A percentile compares a stretch with the other conserved stretches of the same genome.
phyloP scores from a whole-genome alignment of 169 alveolate species.

The Babesia caballi region DNA sequence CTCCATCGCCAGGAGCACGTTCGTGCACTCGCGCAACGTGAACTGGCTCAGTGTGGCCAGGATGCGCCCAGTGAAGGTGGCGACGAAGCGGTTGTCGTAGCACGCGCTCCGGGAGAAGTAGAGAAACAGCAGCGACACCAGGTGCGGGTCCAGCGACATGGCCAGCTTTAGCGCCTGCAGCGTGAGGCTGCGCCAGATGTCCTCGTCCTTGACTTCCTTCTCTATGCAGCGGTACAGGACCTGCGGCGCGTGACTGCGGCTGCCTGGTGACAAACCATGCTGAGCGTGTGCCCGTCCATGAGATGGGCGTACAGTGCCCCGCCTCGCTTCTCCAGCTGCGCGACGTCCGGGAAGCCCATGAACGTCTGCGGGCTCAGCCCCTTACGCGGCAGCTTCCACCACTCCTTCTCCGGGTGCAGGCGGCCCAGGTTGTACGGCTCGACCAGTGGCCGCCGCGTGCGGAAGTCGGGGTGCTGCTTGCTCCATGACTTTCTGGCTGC shows the following conservation, averaged over 20 bases:
- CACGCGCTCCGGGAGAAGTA: constrained; percentile 62
- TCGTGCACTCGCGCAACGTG: constrained; percentile 43
- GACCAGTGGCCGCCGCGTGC: constrained; percentile 78
- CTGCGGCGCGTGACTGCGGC: constrained; percentile 6
- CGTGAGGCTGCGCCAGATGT: constrained; percentile 66
- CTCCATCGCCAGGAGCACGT: constrained; percentile 59
- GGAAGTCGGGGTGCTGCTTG: constrained; percentile 76
- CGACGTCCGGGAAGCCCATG: constrained; percentile 81
- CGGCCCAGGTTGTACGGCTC: constrained; percentile 72
- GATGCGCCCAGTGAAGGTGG: constrained; percentile 54
- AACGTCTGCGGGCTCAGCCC: constrained; percentile 69
- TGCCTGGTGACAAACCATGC: constrained; percentile 20
- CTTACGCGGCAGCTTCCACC: constrained; percentile 76
- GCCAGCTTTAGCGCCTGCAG: constrained; percentile 64
- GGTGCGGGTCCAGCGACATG: constrained; percentile 66
- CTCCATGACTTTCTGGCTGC: constrained; percentile 76
- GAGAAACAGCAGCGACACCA: constrained; percentile 65
- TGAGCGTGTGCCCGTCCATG: constrained; percentile 75
- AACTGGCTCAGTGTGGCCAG: constrained; percentile 49
- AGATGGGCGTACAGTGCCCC: constrained; percentile 74
- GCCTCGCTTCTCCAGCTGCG: constrained; percentile 66
- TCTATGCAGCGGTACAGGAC: constrained; percentile 70
- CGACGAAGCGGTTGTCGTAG: constrained; percentile 65
- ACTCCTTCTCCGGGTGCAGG: constrained; percentile 78
- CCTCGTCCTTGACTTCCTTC: constrained; percentile 59